Evolutionary conservation across 331 rosid species (phyloP), one percentile per base, ranked within the genome.

Genomic region (Arachis monticola): DNA sequence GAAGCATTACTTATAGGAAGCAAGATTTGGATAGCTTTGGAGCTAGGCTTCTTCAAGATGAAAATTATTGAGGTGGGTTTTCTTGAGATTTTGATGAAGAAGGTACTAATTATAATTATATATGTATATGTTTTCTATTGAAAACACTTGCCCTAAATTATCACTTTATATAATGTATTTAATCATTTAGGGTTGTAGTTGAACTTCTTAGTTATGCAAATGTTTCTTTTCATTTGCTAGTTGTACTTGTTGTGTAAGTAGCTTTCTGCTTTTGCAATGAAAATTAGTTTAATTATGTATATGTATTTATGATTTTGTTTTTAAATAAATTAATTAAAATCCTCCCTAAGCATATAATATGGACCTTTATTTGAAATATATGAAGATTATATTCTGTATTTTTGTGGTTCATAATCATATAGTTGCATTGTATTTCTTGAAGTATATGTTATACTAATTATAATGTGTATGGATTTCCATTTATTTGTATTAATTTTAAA

Each of bases 101-200:
- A 72, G 79, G 80, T 74, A 74, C 75, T 74, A 41, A 40, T 13
- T 53, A 53, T 74, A 41, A 40, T 13, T 53, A 53, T 53, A 5
- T 11, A 64, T 47, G 44, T 53, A 9, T 30, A 51, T 5, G 64
- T 70, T 76, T 76, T 70, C 48, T 41, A 56, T 32, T n/a, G 8
- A 30, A 68, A 45, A 30, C 35, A 64, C 58, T 70, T 63, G 69
- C 65, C 69, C 58, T 72, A 59, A 70, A 44, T 73, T 56, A 44
- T 73, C 50, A 58, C 46, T 45, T 5, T 10, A 72, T n/a, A 38
- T 41, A 12, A 35, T 30, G 6, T 61, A 52, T 52, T 12, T 52
- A n/a, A 3, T 35, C 27, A 22, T 67, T 71, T 81, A 77, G 85
- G 79, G 78, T 76, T 81, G 47, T 66, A 53, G 22, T 38, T 27